Percentiles rank a stretch among this genome's conserved stretches.
Evolutionary conservation across 1,284 basidiomycete species (phyloP).

Genomic region (Peniophora sp.): DNA sequence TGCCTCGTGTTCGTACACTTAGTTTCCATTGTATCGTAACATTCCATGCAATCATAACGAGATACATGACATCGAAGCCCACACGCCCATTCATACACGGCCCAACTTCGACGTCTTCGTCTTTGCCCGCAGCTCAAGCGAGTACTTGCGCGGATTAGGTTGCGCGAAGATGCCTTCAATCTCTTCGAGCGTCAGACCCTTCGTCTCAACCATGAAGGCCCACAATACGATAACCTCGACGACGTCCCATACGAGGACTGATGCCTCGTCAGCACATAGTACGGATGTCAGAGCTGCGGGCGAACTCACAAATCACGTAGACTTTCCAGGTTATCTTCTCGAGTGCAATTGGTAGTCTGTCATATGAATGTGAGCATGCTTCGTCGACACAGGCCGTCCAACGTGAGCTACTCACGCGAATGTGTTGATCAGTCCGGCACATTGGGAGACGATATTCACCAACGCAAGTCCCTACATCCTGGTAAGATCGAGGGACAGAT

Average conservation of each 20-base stretch:
- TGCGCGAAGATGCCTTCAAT: slow-evolving; percentile 44
- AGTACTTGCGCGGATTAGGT: slow-evolving; percentile 35
- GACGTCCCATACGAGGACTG: slow-evolving; percentile 42
- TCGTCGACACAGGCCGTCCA: too few relatives aligned
- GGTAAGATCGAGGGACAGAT: slow-evolving; percentile 41
- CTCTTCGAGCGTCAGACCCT: slow-evolving; percentile 44
- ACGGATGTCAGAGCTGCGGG: neutral
- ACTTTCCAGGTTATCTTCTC: slow-evolving; percentile 38
- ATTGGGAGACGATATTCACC: slow-evolving; percentile 32
- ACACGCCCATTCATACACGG: too few relatives aligned
- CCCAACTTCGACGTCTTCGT: neutral
- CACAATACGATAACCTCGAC: slow-evolving; percentile 53
- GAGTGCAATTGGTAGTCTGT: slow-evolving; percentile 36
- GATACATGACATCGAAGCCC: too few relatives aligned
- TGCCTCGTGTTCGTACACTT: too few relatives aligned
- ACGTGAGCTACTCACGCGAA: slow-evolving; percentile 41
- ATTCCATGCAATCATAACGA: too few relatives aligned
- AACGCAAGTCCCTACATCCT: slow-evolving; percentile 45
- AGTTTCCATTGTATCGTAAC: too few relatives aligned
- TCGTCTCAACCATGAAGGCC: slow-evolving; percentile 40
- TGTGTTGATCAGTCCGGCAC: slow-evolving; percentile 36
- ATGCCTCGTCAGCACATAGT: slow-evolving; percentile 22
- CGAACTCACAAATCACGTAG: neutral
- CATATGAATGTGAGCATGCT: neutral
- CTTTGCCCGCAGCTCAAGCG: slow-evolving; percentile 16